Evolutionary conservation across 208 protist species (phyloP), one percentile per base, ranked within the genome.

Genomic region (Leishmania lainsoni): DNA sequence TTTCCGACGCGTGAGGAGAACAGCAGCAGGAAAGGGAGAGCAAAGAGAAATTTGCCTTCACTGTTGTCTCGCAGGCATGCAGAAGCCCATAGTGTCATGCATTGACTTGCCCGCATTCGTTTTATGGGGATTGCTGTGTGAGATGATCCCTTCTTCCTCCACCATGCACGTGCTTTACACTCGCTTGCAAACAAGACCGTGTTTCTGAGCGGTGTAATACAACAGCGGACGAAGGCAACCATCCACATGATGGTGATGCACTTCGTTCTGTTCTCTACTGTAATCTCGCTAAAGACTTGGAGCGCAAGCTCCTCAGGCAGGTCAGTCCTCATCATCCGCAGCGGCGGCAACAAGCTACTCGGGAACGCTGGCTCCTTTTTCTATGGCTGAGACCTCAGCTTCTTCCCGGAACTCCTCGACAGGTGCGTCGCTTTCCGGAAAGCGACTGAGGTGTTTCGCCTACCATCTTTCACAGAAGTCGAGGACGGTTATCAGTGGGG

Each of bases 311-410:
- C 83, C 32, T 88, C 87, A 0, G 93, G 91, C 51, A 98, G 95
- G 80, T 91, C 87, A 49, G 61, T 91, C 48, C 78, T 95, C 48
- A 93, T 98, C 78, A 94, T 87, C 63, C 90, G 77, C 63, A 91
- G 90, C 42, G 83, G 90, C 59, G 95, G 95, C 51, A 98, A 95
- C 81, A 95, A 92, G 65, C 86, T 91, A 8, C 78, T 97, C 45
- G 95, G 95, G 5, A 85, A 83, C 63, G 95, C 95, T 14, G 88
- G 89, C 68, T 88, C 88, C 0, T 93, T 91, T 74, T 45, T 98
- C 42, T 45, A 45, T 45, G 42, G 42, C 42, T 0, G 42, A 45
- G 0, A 91, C 5, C 82, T 98, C 20, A 98, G 97, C 84, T 35
- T 98, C 42, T 98, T 93, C 79, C 87, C 78, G 45, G 95, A 94